Evolutionary conservation across 495 filamentous ascomycete genomes (phyloP).

Genomic region (Massariosphaeria phaeospora): DNA sequence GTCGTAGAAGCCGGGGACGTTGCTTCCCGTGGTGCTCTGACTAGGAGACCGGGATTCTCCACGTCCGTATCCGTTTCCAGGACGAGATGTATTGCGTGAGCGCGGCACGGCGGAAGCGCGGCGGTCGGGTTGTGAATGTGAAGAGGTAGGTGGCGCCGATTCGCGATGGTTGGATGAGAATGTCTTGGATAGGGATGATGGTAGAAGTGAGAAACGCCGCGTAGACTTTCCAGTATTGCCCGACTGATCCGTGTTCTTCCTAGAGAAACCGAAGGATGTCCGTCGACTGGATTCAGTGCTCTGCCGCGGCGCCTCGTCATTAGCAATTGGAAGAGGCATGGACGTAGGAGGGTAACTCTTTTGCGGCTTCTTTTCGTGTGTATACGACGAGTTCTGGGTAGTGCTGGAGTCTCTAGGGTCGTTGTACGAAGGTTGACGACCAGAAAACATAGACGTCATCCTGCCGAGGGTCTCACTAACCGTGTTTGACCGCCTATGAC

Average conservation of each 20-base stretch:
- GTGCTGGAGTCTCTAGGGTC: too few species aligned
- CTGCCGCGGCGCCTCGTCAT: slow-evolving; percentile 66
- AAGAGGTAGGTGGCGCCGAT: slow-evolving; percentile 17
- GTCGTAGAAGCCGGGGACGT: slow-evolving; percentile 39
- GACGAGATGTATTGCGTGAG: slow-evolving; percentile 24
- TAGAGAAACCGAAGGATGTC: slow-evolving; percentile 65
- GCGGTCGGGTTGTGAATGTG: slow-evolving; percentile 25
- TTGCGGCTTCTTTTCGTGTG: slow-evolving; percentile 48
- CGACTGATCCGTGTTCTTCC: slow-evolving; percentile 54
- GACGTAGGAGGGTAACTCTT: slow-evolving; percentile 40
- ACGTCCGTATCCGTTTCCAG: slow-evolving; percentile 37
- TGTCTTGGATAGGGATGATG: slow-evolving; percentile 63
- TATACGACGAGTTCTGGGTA: slow-evolving; percentile 26
- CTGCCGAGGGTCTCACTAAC: slow-evolving; percentile 32
- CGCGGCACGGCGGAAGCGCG: slow-evolving; percentile 39
- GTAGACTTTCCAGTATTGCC: slow-evolving; percentile 50
- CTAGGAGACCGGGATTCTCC: slow-evolving; percentile 39
- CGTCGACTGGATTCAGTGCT: slow-evolving; percentile 81
- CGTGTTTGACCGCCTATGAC: slow-evolving; percentile 32
- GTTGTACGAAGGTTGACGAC: slow-evolving; percentile 17
- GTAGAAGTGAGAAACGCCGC: slow-evolving; percentile 76
- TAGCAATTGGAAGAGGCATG: slow-evolving; percentile 64
- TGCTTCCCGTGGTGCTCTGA: slow-evolving; percentile 39
- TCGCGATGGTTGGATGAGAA: slow-evolving; percentile 33
- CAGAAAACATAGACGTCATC: slow-evolving; percentile 29